phyloP scores from a whole-genome alignment of 2,329 filamentous ascomycete species.

The Chrysoporthe deuterocubensis region DNA sequence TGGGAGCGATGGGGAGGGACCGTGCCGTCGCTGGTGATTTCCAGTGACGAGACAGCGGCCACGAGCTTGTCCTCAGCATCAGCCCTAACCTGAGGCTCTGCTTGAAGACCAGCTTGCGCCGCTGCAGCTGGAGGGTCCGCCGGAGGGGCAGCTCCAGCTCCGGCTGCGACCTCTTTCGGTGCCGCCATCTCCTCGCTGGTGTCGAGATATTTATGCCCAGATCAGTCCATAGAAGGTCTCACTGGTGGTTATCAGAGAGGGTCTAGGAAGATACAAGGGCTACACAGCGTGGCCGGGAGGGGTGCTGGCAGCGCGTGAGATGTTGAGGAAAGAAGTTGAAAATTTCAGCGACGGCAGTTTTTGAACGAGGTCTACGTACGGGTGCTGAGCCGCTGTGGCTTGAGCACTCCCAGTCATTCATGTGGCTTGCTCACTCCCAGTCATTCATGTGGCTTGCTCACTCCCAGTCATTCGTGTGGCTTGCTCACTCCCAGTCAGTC shows the following conservation, averaged over 20 bases:
- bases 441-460: no score
- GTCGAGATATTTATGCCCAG: constrained; percentile 1
- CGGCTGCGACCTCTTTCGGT: constrained; percentile 22
- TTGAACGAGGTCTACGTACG: neutral
- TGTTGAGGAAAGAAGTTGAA: constrained; percentile 12
- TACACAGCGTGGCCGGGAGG: constrained; percentile 23
- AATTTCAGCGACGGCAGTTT: constrained; percentile 22
- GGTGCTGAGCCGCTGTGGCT: constrained; percentile 19
- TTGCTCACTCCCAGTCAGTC: neutral
- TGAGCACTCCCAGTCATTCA: neutral
- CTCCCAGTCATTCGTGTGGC: neutral
- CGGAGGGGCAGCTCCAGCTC: constrained; percentile 13
- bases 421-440: no score
- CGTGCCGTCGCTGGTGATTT: constrained; percentile 1
- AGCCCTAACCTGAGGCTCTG: constrained; percentile 32
- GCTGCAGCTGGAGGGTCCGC: constrained; percentile 12
- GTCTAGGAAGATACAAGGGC: neutral
- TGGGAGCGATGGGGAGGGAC: constrained; percentile 70
- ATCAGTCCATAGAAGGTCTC: neutral
- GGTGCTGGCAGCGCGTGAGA: constrained; percentile 5
- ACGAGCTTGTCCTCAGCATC: constrained; percentile 26
- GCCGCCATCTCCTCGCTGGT: constrained; percentile 18
- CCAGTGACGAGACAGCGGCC: constrained; percentile 23
- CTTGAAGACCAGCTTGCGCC: constrained; percentile 23
- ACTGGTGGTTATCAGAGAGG: constrained; percentile 12